These are phyloP conservation scores for Penicillium janthinellum DNA, from an alignment of 2,329 filamentous ascomycete genomes.

Conservation along the genomic window DNA sequence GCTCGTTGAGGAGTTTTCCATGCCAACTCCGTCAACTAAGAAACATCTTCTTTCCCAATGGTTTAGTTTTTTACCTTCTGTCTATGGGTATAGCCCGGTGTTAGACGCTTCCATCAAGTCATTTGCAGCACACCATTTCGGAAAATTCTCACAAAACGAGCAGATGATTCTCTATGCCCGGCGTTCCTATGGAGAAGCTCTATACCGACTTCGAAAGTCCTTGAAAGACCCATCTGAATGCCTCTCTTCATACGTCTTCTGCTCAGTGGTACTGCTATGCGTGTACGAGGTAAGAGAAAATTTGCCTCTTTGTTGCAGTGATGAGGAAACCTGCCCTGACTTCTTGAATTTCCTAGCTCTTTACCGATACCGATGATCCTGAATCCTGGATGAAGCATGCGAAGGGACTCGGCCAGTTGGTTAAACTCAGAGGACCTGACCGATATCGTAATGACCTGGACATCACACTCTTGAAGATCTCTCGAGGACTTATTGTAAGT, in stretches of 20 bases:
- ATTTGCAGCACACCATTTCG: slow-evolving; percentile 32
- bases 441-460: slow-evolving; percentile 28
- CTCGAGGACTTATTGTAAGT: slow-evolving; percentile 32
- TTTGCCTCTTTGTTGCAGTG: background rate
- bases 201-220: slow-evolving; percentile 26
- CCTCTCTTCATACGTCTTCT: slow-evolving; percentile 32
- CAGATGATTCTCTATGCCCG: slow-evolving; percentile 29
- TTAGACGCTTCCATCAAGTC: slow-evolving; percentile 31
- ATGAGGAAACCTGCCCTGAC: background rate
- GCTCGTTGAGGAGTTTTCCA: slow-evolving; percentile 28
- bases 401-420: slow-evolving; percentile 30
- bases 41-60: slow-evolving; percentile 25
- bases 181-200: slow-evolving; percentile 29
- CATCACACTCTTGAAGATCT: slow-evolving; percentile 27
- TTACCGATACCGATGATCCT: slow-evolving; percentile 27
- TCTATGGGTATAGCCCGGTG: slow-evolving; percentile 29
- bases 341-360: slow-evolving; percentile 25
- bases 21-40: slow-evolving; percentile 19
- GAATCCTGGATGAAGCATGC: slow-evolving; percentile 37
- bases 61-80: slow-evolving; percentile 27
- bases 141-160: slow-evolving; percentile 18
- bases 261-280: slow-evolving; percentile 34
- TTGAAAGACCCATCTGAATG: slow-evolving; percentile 21
- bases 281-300: slow-evolving; percentile 29
- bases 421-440: slow-evolving; percentile 25